These are phyloP conservation scores for Carex scoparia DNA, from an alignment of 176 grass and related monocot genomes.

Conservation along the genomic window DNA sequence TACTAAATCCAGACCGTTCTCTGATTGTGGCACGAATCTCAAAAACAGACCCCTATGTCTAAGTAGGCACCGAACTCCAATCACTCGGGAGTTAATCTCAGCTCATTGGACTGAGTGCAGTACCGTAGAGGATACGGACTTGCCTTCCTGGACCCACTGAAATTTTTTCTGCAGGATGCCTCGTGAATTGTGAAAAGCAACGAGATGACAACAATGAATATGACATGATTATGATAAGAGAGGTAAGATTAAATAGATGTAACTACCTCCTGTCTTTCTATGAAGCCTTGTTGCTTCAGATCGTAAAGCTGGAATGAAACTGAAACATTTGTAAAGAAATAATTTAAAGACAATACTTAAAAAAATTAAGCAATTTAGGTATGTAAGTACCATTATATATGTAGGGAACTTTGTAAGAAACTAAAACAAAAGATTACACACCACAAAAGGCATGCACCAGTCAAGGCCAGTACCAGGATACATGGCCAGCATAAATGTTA, in stretches of 20 bases:
- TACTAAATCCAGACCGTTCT: too few relatives aligned
- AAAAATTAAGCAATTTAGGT: neutral
- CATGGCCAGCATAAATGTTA: neutral
- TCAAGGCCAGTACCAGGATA: neutral
- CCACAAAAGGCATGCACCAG: neutral
- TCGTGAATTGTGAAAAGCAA: neutral
- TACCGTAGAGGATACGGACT: too few relatives aligned
- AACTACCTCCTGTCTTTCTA: slow-evolving; percentile 39
- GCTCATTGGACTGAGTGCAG: too few relatives aligned
- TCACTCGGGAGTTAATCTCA: too few relatives aligned
- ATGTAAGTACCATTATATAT: neutral
- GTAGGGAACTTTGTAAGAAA: neutral
- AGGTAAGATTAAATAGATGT: neutral
- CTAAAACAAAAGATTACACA: neutral
- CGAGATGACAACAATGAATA: neutral
- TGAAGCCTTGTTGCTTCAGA: slow-evolving; percentile 41
- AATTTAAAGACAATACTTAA: neutral
- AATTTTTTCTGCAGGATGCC: neutral
- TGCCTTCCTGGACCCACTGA: neutral
- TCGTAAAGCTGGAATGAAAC: slow-evolving; percentile 39
- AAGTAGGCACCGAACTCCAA: too few relatives aligned
- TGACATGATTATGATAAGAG: neutral
- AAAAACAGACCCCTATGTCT: too few relatives aligned
- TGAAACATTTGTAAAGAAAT: slow-evolving; percentile 15
- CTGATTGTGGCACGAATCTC: too few relatives aligned